Evolutionary conservation across 352 stramenopile genomes (phyloP).

Genomic region (Phytophthora citrophthora): DNA sequence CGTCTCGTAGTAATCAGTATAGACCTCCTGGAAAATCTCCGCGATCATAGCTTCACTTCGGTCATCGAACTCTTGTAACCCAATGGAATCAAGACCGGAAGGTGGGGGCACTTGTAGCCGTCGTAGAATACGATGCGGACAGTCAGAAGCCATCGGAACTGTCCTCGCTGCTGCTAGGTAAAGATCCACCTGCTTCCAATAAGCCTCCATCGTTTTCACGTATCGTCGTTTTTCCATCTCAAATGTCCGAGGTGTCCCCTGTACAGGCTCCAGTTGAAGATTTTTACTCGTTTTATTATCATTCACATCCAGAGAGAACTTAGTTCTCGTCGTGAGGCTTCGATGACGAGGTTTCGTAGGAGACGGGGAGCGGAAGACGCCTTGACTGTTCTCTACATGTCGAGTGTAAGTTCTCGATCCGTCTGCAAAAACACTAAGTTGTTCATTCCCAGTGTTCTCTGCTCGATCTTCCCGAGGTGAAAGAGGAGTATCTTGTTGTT

Average conservation of each 20-base stretch:
- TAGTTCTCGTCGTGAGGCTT: slow-evolving; percentile 33
- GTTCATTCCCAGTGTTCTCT: slow-evolving; percentile 7
- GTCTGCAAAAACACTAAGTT: slow-evolving; percentile 61
- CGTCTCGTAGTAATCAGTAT: slow-evolving; percentile 79
- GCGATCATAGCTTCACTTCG: slow-evolving; percentile 74
- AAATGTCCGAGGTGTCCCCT: slow-evolving; percentile 71
- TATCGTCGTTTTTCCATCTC: slow-evolving; percentile 81
- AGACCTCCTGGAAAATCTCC: slow-evolving; percentile 79
- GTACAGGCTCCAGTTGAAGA: slow-evolving; percentile 53
- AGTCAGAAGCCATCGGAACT: slow-evolving; percentile 69
- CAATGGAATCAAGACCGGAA: slow-evolving; percentile 44
- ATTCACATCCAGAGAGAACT: slow-evolving; percentile 55
- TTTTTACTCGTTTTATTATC: slow-evolving; percentile 27
- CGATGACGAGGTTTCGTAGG: slow-evolving; percentile 45
- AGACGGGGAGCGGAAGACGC: slow-evolving; percentile 60
- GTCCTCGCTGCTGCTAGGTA: slow-evolving; percentile 57
- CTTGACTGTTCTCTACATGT: slow-evolving; percentile 70
- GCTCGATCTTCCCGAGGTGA: slow-evolving; percentile 21
- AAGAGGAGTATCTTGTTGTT: slow-evolving; percentile 7
- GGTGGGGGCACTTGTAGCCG: slow-evolving; percentile 76
- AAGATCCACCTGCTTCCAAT: slow-evolving; percentile 81
- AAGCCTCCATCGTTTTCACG: slow-evolving; percentile 82
- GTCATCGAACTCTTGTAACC: slow-evolving; percentile 62
- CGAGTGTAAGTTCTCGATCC: slow-evolving; percentile 64
- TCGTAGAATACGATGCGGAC: slow-evolving; percentile 66